Evolutionary conservation across 768 basidiomycete species (phyloP).

Genomic region (Psilocybe azurescens): DNA sequence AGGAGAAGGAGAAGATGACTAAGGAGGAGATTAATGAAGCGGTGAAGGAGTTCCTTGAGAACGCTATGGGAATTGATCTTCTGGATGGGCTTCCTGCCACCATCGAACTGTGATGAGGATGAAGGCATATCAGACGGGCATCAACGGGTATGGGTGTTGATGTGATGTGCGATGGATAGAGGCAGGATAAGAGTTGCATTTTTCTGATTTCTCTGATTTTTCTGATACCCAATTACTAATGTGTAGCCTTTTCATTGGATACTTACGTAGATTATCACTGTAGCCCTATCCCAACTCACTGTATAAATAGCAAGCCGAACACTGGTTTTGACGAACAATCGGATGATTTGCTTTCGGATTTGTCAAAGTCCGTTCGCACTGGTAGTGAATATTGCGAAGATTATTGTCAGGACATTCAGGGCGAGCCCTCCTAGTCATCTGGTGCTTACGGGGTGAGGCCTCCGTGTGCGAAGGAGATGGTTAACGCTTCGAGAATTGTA

Average conservation of each 20-base stretch:
- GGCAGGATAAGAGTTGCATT: too few species aligned
- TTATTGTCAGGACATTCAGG: too few species aligned
- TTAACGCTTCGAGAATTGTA: too few species aligned
- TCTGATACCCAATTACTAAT: too few species aligned
- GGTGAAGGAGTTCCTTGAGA: conserved; percentile 75
- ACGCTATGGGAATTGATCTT: conserved; percentile 80
- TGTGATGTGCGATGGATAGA: too few species aligned
- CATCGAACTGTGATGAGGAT: neutral
- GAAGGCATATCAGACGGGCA: neutral
- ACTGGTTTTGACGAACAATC: neutral
- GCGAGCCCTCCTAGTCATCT: too few species aligned
- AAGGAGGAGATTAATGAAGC: conserved; percentile 83
- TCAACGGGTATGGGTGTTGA: neutral
- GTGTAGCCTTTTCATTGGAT: too few species aligned
- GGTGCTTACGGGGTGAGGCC: too few species aligned
- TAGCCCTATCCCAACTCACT: neutral
- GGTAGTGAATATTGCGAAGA: too few species aligned
- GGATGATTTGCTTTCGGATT: neutral
- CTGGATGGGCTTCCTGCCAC: conserved; percentile 34
- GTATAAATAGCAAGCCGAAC: neutral
- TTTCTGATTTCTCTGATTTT: too few species aligned
- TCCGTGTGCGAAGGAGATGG: too few species aligned
- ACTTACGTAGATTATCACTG: neutral
- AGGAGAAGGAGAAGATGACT: conserved; percentile 53
- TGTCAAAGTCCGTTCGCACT: neutral